Evolutionary conservation across 1,284 basidiomycete species (phyloP).

Genomic region (Cronartium ribicola): DNA sequence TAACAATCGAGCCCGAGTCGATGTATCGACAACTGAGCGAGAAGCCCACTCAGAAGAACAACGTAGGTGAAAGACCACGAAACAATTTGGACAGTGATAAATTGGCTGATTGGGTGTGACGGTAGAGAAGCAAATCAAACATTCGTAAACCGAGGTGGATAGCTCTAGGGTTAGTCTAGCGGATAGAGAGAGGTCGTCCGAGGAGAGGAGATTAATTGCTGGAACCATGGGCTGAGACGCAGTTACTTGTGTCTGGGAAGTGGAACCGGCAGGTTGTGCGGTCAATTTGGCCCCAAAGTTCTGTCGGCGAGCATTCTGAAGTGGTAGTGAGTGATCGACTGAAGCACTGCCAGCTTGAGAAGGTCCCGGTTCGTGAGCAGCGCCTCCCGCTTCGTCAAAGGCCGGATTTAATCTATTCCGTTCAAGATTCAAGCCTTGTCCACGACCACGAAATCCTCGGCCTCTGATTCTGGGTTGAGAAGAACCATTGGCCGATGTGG

Average conservation of each 20-base stretch:
- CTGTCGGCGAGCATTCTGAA: not conserved
- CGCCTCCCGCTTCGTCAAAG: not conserved
- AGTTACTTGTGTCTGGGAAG: not conserved
- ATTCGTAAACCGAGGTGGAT: constrained; percentile 28
- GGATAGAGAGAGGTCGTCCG: constrained; percentile 30
- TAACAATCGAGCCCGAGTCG: constrained; percentile 10
- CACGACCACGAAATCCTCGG: not conserved
- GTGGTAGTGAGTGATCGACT: not conserved
- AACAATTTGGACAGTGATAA: constrained; percentile 31
- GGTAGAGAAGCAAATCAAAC: constrained; percentile 32
- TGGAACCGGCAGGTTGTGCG: not conserved
- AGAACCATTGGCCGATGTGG: not conserved
- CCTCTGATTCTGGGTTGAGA: not conserved
- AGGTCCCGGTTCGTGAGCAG: not conserved
- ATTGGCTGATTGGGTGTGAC: constrained; percentile 23
- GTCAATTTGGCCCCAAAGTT: not conserved
- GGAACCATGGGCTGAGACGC: not conserved
- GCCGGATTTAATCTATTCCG: not conserved
- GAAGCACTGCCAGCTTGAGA: not conserved
- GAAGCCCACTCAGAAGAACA: constrained; percentile 36
- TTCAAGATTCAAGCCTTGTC: not conserved
- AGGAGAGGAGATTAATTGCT: not conserved
- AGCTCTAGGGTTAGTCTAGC: constrained; percentile 26
- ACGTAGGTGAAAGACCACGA: constrained; percentile 23
- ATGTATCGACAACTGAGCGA: constrained; percentile 23